Evolutionary conservation across 106 monocot species (phyloP).

Genomic region (Phalaenopsis equestris): DNA sequence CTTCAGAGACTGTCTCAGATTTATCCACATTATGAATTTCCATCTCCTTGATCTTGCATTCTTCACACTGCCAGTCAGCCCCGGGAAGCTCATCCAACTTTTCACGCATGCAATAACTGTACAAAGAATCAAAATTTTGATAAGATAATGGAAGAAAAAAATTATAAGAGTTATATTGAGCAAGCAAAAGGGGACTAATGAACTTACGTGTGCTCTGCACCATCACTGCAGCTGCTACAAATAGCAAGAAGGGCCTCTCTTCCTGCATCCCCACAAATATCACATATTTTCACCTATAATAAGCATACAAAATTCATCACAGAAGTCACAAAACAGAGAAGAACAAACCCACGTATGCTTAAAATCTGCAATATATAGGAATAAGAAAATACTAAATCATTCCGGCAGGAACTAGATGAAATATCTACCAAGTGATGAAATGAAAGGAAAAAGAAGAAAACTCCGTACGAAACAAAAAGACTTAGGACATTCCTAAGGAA

Average conservation of each 20-base stretch:
- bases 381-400: background rate
- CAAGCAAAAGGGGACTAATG: background rate
- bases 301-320: background rate
- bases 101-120: constrained; percentile 80
- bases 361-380: no score
- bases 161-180: background rate
- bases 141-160: background rate
- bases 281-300: constrained; percentile 75
- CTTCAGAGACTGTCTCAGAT: constrained; percentile 17
- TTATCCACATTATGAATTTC: constrained; percentile 25
- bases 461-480: no score
- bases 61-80: constrained; percentile 94
- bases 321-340: no score
- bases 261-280: constrained; percentile 91
- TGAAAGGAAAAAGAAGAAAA: background rate
- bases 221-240: constrained; percentile 75
- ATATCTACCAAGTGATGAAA: background rate
- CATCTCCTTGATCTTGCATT: constrained; percentile 44
- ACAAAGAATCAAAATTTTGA: background rate
- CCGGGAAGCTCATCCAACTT: constrained; percentile 72
- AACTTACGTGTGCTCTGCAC: constrained; percentile 81
- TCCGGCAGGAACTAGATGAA: background rate
- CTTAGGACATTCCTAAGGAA: background rate
- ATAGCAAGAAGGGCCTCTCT: constrained; percentile 64
- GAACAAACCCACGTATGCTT: no score